Percentiles rank a stretch among this genome's conserved stretches.
phyloP scores from a whole-genome alignment of 345 rosid genomes.

The Euclidium syriacum region DNA sequence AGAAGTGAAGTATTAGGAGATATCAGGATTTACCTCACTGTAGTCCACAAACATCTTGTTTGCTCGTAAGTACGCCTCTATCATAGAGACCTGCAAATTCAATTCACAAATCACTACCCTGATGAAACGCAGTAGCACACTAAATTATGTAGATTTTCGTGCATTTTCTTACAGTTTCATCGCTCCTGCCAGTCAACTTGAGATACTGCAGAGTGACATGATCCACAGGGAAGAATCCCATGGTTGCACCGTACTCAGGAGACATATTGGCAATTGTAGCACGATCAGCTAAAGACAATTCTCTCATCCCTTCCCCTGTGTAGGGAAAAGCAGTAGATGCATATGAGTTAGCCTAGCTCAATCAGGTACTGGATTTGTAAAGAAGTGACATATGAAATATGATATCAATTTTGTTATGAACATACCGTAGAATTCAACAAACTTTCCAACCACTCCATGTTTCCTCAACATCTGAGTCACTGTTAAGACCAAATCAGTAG shows the following conservation, averaged over 20 bases:
- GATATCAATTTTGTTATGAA: not conserved
- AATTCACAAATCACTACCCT: conserved; percentile 3
- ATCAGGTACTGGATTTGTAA: not conserved
- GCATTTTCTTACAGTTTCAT: conserved; percentile 36
- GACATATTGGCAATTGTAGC: conserved; percentile 98
- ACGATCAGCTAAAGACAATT: conserved; percentile 87
- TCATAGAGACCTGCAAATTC: conserved; percentile 69
- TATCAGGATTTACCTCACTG: conserved; percentile 48
- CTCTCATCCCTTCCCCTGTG: conserved; percentile 86
- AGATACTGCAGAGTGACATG: conserved; percentile 88
- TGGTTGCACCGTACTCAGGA: conserved; percentile 96
- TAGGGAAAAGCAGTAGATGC: conserved; percentile 1
- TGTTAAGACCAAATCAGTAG: conserved; percentile 91
- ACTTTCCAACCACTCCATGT: conserved; percentile 97
- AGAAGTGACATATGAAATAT: not conserved
- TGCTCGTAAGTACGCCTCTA: conserved; percentile 82
- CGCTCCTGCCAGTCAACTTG: conserved; percentile 78
- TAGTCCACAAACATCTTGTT: conserved; percentile 92
- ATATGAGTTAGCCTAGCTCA: not conserved
- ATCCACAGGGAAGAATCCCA: conserved; percentile 98
- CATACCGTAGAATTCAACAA: conserved; percentile 77
- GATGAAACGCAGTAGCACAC: not conserved
- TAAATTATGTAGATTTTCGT: not conserved
- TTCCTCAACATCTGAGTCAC: conserved; percentile 92
- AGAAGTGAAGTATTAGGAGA: not conserved